Conservation (phyloP, 495 filamentous ascomycete species). For the Terfezia boudieri region DNA sequence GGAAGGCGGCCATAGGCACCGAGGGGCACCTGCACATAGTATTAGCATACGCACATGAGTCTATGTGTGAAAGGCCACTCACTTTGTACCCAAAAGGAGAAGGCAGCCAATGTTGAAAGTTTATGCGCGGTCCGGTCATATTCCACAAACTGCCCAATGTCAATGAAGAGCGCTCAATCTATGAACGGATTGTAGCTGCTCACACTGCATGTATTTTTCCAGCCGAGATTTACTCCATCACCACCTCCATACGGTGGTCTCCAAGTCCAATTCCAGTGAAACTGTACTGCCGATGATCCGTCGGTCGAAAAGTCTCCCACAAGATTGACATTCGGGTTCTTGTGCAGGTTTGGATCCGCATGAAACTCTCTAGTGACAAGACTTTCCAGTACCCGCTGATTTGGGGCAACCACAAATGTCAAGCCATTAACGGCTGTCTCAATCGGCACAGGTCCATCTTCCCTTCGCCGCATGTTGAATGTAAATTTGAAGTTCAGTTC, state of each 20-base stretch:
- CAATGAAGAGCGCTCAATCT: background rate
- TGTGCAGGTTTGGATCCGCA: constrained; percentile 90
- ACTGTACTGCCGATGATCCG: constrained; percentile 60
- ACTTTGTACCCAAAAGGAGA: constrained; percentile 90
- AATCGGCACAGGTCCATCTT: constrained; percentile 27
- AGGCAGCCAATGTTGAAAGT: constrained; percentile 65
- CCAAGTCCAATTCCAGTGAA: constrained; percentile 95
- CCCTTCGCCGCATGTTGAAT: constrained; percentile 58
- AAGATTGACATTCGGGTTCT: constrained; percentile 83
- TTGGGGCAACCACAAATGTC: constrained; percentile 79
- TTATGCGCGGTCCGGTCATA: constrained; percentile 86
- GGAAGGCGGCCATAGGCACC: constrained; percentile 11
- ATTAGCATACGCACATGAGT: background rate
- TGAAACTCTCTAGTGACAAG: constrained; percentile 88
- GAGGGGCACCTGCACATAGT: constrained; percentile 14
- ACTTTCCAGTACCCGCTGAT: constrained; percentile 68
- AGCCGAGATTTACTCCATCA: constrained; percentile 61
- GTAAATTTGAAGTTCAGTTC: constrained; percentile 83
- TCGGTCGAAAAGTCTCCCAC: constrained; percentile 72
- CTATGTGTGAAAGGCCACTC: constrained; percentile 15
- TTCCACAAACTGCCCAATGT: constrained; percentile 49
- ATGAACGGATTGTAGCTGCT: background rate
- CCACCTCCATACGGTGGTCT: constrained; percentile 64
- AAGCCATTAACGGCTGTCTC: constrained; percentile 73
- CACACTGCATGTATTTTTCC: constrained; percentile 85